Percentiles rank a stretch among this genome's conserved stretches.
Evolutionary conservation across 2,329 filamentous ascomycete genomes (phyloP).

Genomic region (Nothopassalora personata): DNA sequence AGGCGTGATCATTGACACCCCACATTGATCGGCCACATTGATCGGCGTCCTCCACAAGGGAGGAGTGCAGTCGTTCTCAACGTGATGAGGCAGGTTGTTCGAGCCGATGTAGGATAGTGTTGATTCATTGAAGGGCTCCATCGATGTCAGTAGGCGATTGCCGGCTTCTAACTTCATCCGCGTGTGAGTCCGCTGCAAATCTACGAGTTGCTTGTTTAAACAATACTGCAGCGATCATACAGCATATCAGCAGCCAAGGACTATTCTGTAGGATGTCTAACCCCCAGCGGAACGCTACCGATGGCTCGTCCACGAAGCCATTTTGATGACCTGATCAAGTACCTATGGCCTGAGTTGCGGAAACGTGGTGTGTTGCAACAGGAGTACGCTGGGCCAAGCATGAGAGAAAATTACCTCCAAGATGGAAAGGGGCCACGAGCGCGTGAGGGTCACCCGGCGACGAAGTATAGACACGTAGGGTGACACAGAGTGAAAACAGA

Average conservation of each 20-base stretch:
- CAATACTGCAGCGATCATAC: not conserved
- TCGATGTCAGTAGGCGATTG: conserved; percentile 1
- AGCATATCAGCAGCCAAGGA: not conserved
- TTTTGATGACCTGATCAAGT: conserved; percentile 37
- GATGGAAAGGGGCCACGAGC: conserved; percentile 25
- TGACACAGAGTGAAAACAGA: not conserved
- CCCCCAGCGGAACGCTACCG: not conserved
- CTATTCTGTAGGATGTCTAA: not conserved
- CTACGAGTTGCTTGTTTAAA: not conserved
- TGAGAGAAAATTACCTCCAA: conserved; percentile 28
- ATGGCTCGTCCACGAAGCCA: conserved; percentile 28
- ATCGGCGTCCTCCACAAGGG: not conserved
- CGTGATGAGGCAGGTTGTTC: not conserved
- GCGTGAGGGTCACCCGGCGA: conserved; percentile 26
- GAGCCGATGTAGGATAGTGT: not conserved
- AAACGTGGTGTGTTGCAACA: conserved; percentile 32
- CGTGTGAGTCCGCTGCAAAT: not conserved
- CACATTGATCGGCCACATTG: conserved; percentile 3
- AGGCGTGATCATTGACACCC: conserved; percentile 3
- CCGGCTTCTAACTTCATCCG: not conserved
- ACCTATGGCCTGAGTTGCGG: conserved; percentile 35
- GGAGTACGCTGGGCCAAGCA: conserved; percentile 22
- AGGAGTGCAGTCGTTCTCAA: not conserved
- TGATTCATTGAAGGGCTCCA: not conserved
- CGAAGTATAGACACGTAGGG: conserved; percentile 11